These are phyloP conservation scores for Phytophthora tentaculata DNA, from an alignment of 352 stramenopile genomes.

Conservation along the genomic window DNA sequence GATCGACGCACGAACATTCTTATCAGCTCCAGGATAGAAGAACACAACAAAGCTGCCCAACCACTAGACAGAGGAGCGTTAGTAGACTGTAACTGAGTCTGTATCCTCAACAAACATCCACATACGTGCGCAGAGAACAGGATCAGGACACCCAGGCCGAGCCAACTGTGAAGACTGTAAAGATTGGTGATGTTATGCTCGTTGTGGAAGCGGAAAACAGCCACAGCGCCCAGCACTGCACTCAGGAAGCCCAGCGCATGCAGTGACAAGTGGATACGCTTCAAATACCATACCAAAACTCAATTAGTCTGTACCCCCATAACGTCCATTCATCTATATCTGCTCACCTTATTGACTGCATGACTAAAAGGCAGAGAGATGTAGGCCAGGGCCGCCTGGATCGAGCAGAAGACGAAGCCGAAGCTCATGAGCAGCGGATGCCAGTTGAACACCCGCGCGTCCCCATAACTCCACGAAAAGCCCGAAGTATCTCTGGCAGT, in stretches of 20 bases:
- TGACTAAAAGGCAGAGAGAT: conserved; percentile 72
- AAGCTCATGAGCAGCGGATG: conserved; percentile 88
- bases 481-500: conserved; percentile 54
- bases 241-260: conserved; percentile 72
- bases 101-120: background rate
- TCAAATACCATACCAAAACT: background rate
- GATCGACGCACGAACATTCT: conserved; percentile 44
- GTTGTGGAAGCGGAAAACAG: conserved; percentile 89
- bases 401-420: conserved; percentile 83
- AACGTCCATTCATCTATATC: background rate
- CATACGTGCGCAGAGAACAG: conserved; percentile 58
- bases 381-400: conserved; percentile 71
- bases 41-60: conserved; percentile 72
- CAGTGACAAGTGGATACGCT: conserved; percentile 77
- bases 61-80: conserved; percentile 44
- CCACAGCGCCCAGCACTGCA: conserved; percentile 61
- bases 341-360: conserved; percentile 65
- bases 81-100: background rate
- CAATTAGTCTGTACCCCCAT: background rate
- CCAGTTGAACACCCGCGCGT: conserved; percentile 86
- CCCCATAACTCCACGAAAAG: conserved; percentile 71
- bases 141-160: conserved; percentile 73
- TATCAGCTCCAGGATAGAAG: conserved; percentile 73
- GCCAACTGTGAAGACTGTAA: conserved; percentile 89
- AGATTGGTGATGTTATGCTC: conserved; percentile 87